Percentiles rank a stretch among this genome's conserved stretches.
phyloP scores from a whole-genome alignment of 2,329 filamentous ascomycete genomes.

The Pseudocercospora crystallina region DNA sequence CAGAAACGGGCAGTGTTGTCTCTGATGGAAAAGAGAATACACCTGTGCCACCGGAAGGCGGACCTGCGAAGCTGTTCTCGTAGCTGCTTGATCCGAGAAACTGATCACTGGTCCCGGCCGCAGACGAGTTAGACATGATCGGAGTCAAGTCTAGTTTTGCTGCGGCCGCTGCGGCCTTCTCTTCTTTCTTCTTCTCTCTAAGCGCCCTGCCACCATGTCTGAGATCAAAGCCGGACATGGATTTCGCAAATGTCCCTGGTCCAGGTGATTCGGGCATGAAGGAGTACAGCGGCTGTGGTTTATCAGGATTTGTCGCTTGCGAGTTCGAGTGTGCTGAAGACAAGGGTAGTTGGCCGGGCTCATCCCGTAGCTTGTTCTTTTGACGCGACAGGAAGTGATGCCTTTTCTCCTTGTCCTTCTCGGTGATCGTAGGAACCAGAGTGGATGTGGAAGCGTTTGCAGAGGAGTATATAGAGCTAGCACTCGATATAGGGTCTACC shows the following conservation, averaged over 20 bases:
- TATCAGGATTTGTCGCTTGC: constrained; percentile 70
- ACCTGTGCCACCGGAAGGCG: constrained; percentile 30
- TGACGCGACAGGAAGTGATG: constrained; percentile 78
- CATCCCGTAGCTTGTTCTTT: constrained; percentile 72
- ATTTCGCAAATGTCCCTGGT: constrained; percentile 72
- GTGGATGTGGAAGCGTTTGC: constrained; percentile 77
- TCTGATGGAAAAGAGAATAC: constrained; percentile 35
- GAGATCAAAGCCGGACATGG: constrained; percentile 76
- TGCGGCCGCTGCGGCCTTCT: constrained; percentile 46
- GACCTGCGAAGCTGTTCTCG: constrained; percentile 25
- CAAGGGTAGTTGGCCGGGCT: constrained; percentile 65
- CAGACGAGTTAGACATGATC: constrained; percentile 33
- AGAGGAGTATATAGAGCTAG: constrained; percentile 67
- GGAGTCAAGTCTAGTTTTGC: constrained; percentile 34
- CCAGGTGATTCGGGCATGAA: constrained; percentile 75
- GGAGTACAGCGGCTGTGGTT: constrained; percentile 74
- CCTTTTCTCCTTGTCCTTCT: constrained; percentile 72
- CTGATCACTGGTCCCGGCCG: constrained; percentile 26
- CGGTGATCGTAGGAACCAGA: constrained; percentile 60
- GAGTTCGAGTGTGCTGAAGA: constrained; percentile 78
- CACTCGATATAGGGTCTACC: constrained; percentile 57
- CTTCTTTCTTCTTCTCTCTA: constrained; percentile 68
- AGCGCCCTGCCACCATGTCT: constrained; percentile 74
- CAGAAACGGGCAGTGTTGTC: constrained; percentile 33
- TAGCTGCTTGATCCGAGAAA: constrained; percentile 29